These are phyloP conservation scores for Lipomyces starkeyi DNA, from an alignment of 805 yeast species.

Conservation along the genomic window DNA sequence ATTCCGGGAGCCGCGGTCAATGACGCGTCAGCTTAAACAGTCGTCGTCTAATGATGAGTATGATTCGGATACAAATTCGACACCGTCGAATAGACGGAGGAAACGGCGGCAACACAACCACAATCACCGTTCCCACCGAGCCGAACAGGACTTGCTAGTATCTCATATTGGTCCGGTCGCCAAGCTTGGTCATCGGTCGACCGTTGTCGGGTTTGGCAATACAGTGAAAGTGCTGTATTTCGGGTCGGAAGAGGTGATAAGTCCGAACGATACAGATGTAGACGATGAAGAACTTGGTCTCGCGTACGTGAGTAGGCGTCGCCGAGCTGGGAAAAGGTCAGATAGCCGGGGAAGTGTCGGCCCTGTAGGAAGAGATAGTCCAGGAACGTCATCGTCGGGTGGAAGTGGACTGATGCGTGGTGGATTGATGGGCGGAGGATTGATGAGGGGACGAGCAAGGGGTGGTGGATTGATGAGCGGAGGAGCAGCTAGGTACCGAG, in stretches of 20 bases:
- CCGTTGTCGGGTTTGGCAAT: conserved; percentile 77
- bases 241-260: conserved; percentile 75
- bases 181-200: conserved; percentile 78
- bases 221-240: conserved; percentile 72
- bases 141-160: conserved; percentile 46
- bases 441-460: conserved; percentile 19
- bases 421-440: conserved; percentile 10
- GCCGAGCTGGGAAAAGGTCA: conserved; percentile 12
- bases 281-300: conserved; percentile 45
- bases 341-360: conserved; percentile 22
- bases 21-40: conserved; percentile 7
- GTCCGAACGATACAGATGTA: conserved; percentile 55
- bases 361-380: conserved; percentile 13
- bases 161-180: conserved; percentile 65
- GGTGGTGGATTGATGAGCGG: conserved; percentile 33
- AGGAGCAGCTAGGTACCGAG: conserved; percentile 16
- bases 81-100: not conserved
- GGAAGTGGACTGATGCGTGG: conserved; percentile 34
- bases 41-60: conserved; percentile 27
- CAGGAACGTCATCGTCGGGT: conserved; percentile 3
- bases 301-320: conserved; percentile 31
- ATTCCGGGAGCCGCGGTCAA: conserved; percentile 14
- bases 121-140: conserved; percentile 10
- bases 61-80: conserved; percentile 8
- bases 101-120: conserved; percentile 1